phyloP scores from a whole-genome alignment of 768 basidiomycete genomes.

The Tricholoma sp. region DNA sequence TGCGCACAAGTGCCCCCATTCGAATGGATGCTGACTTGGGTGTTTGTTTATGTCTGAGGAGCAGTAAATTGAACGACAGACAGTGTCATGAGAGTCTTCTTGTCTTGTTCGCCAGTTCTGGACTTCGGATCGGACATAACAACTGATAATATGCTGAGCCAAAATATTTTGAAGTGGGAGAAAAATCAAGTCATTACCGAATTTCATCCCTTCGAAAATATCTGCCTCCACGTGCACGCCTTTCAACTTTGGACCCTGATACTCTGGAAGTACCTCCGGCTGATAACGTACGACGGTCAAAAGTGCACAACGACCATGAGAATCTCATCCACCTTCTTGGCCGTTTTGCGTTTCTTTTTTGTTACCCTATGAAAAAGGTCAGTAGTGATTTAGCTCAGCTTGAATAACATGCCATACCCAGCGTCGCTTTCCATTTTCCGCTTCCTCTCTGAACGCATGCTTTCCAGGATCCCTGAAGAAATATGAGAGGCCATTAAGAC shows the following conservation, averaged over 20 bases:
- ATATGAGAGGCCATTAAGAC: background rate
- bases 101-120: constrained; percentile 60
- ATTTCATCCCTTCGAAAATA: constrained; percentile 71
- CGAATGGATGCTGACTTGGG: constrained; percentile 52
- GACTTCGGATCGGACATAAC: constrained; percentile 74
- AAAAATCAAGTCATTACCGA: constrained; percentile 52
- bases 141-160: constrained; percentile 37
- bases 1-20: constrained; percentile 66
- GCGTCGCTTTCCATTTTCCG: constrained; percentile 64
- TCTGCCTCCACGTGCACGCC: constrained; percentile 55
- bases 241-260: constrained; percentile 58
- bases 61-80: constrained; percentile 23
- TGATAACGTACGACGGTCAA: constrained; percentile 18
- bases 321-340: constrained; percentile 40
- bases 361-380: constrained; percentile 23
- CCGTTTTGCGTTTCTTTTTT: constrained; percentile 55
- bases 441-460: constrained; percentile 60
- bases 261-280: constrained; percentile 60
- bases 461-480: constrained; percentile 51
- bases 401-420: constrained; percentile 30
- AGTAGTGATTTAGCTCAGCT: background rate
- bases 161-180: background rate
- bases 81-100: constrained; percentile 64
- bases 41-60: background rate
- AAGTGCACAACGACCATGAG: background rate